Conservation (phyloP, 2,329 filamentous ascomycete genomes). For the Cladophialophora psammophila region DNA sequence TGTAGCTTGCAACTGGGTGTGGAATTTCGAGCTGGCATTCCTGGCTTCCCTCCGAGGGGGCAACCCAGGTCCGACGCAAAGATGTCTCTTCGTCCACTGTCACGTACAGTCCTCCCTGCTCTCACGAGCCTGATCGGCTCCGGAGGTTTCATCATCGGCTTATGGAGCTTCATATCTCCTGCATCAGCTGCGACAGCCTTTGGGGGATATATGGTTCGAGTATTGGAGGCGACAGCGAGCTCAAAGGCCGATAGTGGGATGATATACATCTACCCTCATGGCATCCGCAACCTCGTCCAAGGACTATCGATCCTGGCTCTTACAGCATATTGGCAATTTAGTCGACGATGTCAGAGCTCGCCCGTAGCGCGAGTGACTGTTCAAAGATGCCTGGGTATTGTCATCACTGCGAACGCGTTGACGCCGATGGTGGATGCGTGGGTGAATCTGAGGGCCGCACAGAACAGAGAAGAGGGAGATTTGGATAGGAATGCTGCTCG, state of each 20-base stretch:
- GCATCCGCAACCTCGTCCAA: constrained; percentile 33
- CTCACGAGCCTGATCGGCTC: constrained; percentile 31
- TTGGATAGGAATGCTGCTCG: constrained; percentile 24
- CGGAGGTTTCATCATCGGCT: constrained; percentile 30
- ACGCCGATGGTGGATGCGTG: constrained; percentile 30
- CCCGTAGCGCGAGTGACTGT: constrained; percentile 9
- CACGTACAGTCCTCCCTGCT: constrained; percentile 12
- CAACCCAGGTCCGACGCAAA: neutral
- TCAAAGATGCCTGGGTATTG: constrained; percentile 33
- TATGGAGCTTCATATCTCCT: constrained; percentile 35
- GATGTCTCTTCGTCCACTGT: constrained; percentile 7
- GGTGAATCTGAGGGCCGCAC: constrained; percentile 24
- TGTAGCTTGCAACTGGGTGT: neutral
- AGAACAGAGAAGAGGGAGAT: constrained; percentile 8
- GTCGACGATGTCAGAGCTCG: constrained; percentile 4
- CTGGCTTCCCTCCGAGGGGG: neutral
- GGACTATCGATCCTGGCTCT: constrained; percentile 29
- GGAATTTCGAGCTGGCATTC: neutral
- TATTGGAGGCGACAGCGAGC: neutral
- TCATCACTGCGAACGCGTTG: constrained; percentile 27
- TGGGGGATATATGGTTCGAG: constrained; percentile 23
- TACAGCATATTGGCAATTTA: constrained; percentile 33
- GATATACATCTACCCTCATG: constrained; percentile 29
- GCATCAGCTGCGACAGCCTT: constrained; percentile 27
- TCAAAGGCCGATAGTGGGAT: constrained; percentile 10